Evolutionary conservation across 2,329 filamentous ascomycete genomes (phyloP), one percentile per base, ranked within the genome.

Genomic region (Botrytis galanthina): DNA sequence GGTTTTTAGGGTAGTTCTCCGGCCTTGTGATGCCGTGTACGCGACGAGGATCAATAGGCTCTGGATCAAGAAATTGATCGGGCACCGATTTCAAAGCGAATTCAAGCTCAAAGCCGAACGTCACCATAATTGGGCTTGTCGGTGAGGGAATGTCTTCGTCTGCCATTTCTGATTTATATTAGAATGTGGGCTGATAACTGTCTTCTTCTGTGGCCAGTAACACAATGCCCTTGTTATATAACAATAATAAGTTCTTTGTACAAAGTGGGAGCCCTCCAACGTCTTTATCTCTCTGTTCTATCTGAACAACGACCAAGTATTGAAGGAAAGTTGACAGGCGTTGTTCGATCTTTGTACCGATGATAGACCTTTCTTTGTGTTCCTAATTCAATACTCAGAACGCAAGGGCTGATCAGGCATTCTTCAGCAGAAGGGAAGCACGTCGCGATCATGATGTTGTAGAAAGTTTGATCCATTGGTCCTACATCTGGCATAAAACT

Each of bases 71-170:
- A 8, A 44, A 66, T n/a, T 46, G 61, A 14, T 66, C 44, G 9
- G 70, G 70, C 12, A 72, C 18, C 5, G 37, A 29, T 22, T 37
- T 37, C 2, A 72, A 8, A 42, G 7, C 26, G 4, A 72, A 46
- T 14, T 72, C 60, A n/a, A 72, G 32, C 37, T 72, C 70, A 2
- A 72, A 18, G 9, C 70, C 60, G 7, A 72, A 72, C 37, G 70
- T 57, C 1, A 44, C 1, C 44, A 57, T 48, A 6, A 57, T 22
- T 26, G 66, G 66, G 48, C 5, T 32, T 32, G 35, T 57, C 3
- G 16, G 20, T 12, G n/a, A 35, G 18, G 32, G 66, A 9, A 16
- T 12, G 12, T 42, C 4, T 42, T 39, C 9, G 1, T 22, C 39
- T 42, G 29, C 3, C 66, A 68, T 68, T 22, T 29, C 54, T 4